A percentile compares a stretch with the other conserved stretches of the same genome.
Conservation (phyloP, 768 basidiomycete genomes). For the Phaeotremella fagi region DNA sequence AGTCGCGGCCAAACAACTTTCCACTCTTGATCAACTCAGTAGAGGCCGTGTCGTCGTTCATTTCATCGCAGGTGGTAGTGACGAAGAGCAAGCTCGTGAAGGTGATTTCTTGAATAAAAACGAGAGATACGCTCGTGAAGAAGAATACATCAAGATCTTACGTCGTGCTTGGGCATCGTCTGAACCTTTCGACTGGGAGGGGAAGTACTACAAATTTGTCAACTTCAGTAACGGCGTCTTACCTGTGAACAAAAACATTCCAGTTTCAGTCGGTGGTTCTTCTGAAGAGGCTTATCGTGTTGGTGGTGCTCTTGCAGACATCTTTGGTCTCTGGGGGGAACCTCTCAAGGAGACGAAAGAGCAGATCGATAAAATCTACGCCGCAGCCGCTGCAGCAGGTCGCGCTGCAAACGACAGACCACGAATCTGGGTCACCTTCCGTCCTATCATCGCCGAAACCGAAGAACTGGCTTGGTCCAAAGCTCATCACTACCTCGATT, state of each 20-base stretch:
- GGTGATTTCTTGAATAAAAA: slow-evolving; percentile 30
- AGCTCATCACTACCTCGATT: slow-evolving; percentile 22
- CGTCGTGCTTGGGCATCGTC: slow-evolving; percentile 24
- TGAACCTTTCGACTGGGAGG: slow-evolving; percentile 32
- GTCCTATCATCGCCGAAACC: slow-evolving; percentile 33
- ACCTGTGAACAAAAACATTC: slow-evolving; percentile 19
- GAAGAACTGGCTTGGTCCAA: slow-evolving; percentile 33
- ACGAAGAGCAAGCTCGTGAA: slow-evolving; percentile 29
- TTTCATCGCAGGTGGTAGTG: slow-evolving; percentile 31
- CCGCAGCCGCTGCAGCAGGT: slow-evolving; percentile 31
- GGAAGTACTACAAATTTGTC: slow-evolving; percentile 34
- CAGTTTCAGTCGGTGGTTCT: slow-evolving; percentile 31
- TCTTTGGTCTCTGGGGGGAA: slow-evolving; percentile 39
- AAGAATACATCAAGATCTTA: slow-evolving; percentile 36
- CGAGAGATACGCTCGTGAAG: slow-evolving; percentile 30
- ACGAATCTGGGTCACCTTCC: slow-evolving; percentile 36
- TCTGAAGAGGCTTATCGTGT: slow-evolving; percentile 30
- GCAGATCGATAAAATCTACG: slow-evolving; percentile 34
- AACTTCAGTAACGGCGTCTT: slow-evolving; percentile 25
- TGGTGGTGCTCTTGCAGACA: slow-evolving; percentile 31
- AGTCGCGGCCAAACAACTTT: slow-evolving; percentile 34
- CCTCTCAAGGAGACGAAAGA: slow-evolving; percentile 38
- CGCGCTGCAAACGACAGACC: slow-evolving; percentile 25
- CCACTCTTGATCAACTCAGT: slow-evolving; percentile 27
- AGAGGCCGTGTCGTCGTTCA: slow-evolving; percentile 31